These are phyloP conservation scores for Leishmania mexicana DNA, from an alignment of 208 protist genomes.

Conservation along the genomic window DNA sequence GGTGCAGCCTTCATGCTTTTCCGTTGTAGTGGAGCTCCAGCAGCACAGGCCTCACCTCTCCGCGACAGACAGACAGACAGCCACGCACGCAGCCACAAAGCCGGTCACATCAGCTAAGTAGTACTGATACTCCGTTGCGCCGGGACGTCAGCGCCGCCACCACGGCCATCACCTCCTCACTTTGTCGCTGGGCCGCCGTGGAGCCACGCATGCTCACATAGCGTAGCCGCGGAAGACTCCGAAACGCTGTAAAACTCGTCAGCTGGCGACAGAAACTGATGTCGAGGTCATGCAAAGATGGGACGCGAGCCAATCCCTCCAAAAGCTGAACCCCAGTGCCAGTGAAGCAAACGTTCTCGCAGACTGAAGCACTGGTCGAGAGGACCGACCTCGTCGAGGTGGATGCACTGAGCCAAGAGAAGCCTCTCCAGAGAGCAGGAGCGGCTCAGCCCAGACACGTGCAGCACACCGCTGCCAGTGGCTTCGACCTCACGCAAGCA, in stretches of 20 bases:
- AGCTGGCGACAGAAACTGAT: slow-evolving; percentile 28
- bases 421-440: slow-evolving; percentile 16
- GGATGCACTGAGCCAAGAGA: slow-evolving; percentile 5
- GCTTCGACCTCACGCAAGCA: slow-evolving; percentile 16
- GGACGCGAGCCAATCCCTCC: slow-evolving; percentile 7
- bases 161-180: not conserved
- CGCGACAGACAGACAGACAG: not conserved
- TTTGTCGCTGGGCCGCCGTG: slow-evolving; percentile 11
- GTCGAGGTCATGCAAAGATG: slow-evolving; percentile 17
- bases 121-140: not conserved
- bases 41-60: not conserved
- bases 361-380: slow-evolving; percentile 17
- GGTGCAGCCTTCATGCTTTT: not conserved
- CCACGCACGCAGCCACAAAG: not conserved
- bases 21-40: not conserved
- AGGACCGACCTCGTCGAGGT: slow-evolving; percentile 7
- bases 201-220: slow-evolving; percentile 6
- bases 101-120: not conserved
- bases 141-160: slow-evolving; percentile 3
- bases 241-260: slow-evolving; percentile 6
- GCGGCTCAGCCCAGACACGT: slow-evolving; percentile 5
- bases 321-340: slow-evolving; percentile 1
- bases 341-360: slow-evolving; percentile 3
- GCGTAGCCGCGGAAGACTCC: slow-evolving; percentile 6
- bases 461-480: slow-evolving; percentile 7